Percentiles rank a stretch among this genome's conserved stretches.
These are phyloP conservation scores for Phytophthora idaei DNA, from an alignment of 352 stramenopile genomes.

Conservation along the genomic window DNA sequence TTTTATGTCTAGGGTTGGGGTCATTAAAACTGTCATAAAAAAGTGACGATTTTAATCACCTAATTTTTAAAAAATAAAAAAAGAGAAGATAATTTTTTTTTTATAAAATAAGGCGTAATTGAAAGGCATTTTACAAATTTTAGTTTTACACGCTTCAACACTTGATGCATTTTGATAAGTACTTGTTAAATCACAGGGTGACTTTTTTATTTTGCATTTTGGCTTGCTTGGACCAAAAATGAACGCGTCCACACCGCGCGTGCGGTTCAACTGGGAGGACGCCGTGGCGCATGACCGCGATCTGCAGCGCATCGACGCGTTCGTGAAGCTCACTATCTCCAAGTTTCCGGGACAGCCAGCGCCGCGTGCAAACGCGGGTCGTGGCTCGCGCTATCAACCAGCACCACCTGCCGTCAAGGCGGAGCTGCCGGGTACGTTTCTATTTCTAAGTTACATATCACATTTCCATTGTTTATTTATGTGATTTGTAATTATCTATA, in stretches of 20 bases:
- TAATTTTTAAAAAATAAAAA: too few species aligned
- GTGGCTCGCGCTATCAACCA: constrained; percentile 27
- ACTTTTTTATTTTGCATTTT: background rate
- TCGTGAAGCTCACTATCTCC: constrained; percentile 28
- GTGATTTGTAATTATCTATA: constrained; percentile 2
- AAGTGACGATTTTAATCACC: too few species aligned
- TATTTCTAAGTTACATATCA: constrained; percentile 18
- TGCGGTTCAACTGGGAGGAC: constrained; percentile 40
- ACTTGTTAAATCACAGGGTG: too few species aligned
- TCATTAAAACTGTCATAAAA: too few species aligned
- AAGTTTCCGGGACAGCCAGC: constrained; percentile 22
- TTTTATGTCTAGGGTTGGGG: too few species aligned
- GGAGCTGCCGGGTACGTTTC: constrained; percentile 6
- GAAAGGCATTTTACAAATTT: too few species aligned
- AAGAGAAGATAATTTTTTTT: too few species aligned
- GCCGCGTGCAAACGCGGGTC: background rate
- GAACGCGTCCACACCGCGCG: constrained; percentile 1
- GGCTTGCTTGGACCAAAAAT: constrained; percentile 2
- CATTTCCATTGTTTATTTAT: constrained; percentile 4
- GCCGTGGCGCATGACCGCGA: constrained; percentile 36
- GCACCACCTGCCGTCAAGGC: constrained; percentile 23
- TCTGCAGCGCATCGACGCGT: constrained; percentile 30
- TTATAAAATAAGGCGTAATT: too few species aligned
- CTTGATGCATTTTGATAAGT: too few species aligned
- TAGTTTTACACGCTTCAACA: too few species aligned